phyloP scores from a whole-genome alignment of 768 basidiomycete genomes.

The Crassisporium funariophilum region DNA sequence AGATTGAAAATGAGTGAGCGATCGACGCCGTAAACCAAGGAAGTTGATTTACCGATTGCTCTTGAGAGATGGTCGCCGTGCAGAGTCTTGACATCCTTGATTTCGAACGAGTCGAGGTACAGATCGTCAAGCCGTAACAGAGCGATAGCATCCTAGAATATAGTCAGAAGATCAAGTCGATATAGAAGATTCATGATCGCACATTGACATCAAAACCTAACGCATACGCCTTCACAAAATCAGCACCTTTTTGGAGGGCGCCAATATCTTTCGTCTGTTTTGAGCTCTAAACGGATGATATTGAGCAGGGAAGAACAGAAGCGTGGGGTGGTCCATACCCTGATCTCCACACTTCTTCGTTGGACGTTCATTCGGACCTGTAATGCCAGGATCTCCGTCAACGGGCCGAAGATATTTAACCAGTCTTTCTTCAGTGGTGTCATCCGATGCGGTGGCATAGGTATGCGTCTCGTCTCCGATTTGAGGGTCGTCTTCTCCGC shows the following conservation, averaged over 20 bases:
- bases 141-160: conserved; percentile 85
- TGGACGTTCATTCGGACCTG: conserved; percentile 98
- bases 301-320: not conserved
- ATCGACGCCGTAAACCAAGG: too few relatives aligned
- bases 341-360: conserved; percentile 86
- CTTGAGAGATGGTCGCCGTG: conserved; percentile 98
- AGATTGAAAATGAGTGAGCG: not conserved
- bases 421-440: conserved; percentile 96
- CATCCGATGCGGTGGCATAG: conserved; percentile 97
- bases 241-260: conserved; percentile 93
- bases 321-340: conserved; percentile 55
- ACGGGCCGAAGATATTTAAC: conserved; percentile 92
- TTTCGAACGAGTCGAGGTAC: conserved; percentile 98
- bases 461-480: conserved; percentile 85
- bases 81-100: conserved; percentile 98
- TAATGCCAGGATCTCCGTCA: conserved; percentile 92
- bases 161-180: not conserved
- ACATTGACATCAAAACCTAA: conserved; percentile 96
- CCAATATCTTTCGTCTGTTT: conserved; percentile 93
- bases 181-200: conserved; percentile 10
- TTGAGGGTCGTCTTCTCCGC: conserved; percentile 60
- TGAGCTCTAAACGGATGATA: conserved; percentile 70
- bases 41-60: conserved; percentile 81
- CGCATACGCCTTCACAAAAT: conserved; percentile 94
- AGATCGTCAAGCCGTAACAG: conserved; percentile 94